Base-by-base conservation (phyloP, 495 filamentous ascomycete genomes). In the Trichoderma orchidacearum region DNA sequence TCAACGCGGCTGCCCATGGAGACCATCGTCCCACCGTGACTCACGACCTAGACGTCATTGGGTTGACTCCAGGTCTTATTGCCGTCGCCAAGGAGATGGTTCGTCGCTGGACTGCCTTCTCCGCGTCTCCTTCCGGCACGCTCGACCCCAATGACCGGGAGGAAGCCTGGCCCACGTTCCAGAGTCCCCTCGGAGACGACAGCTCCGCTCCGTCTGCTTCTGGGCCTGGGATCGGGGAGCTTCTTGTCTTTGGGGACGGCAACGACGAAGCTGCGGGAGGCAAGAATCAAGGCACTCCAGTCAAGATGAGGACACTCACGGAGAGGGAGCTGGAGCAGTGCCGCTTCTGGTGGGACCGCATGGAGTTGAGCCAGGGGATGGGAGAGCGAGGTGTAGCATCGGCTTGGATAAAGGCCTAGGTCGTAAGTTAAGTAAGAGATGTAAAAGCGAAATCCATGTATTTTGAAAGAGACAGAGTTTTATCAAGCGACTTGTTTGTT, bases 211-310 rank as follows among this genome's bases (percentile, higher is more conserved):
- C 12, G 56, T 32, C 28, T 21, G 31, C 41, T 15, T 51, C 18
- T 9, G 32, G 48, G 25, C 30, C 51, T 13, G 30, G 54, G 3
- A 32, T 61, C 18, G 70, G 68, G 59, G 61, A 70, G 27, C 59
- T 80, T 1, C 65, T 80, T 62, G 68, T 82, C 0, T 84, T 86
- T 64, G 82, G 83, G 15, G 69, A 81, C 55, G 81, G 77, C 3
- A 85, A 85, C 64, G 75, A 85, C 55, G 81, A 85, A 64, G 60
- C 75, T 6, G 59, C 63, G 55, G 63, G 65, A 12, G 11, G 48
- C 0, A 70, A 69, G 12, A 77, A 76, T 1, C 71, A 72, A 9
- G 80, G 79, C 0, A 63, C 66, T 1, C 66, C 76, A 15, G 80
- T 72, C 0, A 62, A 76, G 59, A 64, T 73, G 30, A 64, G 67